Evolutionary conservation across 148 eudicot species (phyloP), one percentile per base, ranked within the genome.

Genomic region (Talinum fruticosum): DNA sequence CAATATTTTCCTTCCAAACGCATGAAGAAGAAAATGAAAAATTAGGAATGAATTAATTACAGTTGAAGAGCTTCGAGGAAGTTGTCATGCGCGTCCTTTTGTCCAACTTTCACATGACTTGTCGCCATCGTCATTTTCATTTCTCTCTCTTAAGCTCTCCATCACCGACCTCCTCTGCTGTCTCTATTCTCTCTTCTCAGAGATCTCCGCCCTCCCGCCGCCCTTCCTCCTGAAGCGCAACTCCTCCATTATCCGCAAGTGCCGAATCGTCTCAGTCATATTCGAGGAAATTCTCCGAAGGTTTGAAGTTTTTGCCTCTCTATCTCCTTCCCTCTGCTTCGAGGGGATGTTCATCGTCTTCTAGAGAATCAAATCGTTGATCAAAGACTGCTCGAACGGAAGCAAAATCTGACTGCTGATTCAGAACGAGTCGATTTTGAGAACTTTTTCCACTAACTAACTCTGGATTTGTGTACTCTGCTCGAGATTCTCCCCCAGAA

Each of bases 331-430:
- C 2, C 77, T 89, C 66, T 87, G 88, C 76, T 89, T 82, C 47
- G 94, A 92, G 26, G 92, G 87, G 44, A 57, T 89, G 82, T 84
- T 76, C 80, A 80, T 89, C 62, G 85, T 85, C 30, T 75, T 91
- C 32, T 89, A 89, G 29, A 69, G 92, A 32, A 76, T 89, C 21
- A 86, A 82, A 49, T 73, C 86, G 0, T 19, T 91, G 73, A 62
- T 89, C 0, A 88, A 87, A 47, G 96, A 91, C 54, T 87, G 90
- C 71, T 76, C 76, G 1, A 80, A 33, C 51, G 86, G 87, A 29
- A 89, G 96, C 85, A 86, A 59, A 80, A 79, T 84, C 79, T 91
- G 96, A 92, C 85, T 87, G 12, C 74, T 94, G 29, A 84, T 86
- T 84, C 89, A 87, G 70, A 79, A 44, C 24, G 82, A 88, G 1